phyloP scores from a whole-genome alignment of 768 basidiomycete genomes.

The Pholiota molesta region DNA sequence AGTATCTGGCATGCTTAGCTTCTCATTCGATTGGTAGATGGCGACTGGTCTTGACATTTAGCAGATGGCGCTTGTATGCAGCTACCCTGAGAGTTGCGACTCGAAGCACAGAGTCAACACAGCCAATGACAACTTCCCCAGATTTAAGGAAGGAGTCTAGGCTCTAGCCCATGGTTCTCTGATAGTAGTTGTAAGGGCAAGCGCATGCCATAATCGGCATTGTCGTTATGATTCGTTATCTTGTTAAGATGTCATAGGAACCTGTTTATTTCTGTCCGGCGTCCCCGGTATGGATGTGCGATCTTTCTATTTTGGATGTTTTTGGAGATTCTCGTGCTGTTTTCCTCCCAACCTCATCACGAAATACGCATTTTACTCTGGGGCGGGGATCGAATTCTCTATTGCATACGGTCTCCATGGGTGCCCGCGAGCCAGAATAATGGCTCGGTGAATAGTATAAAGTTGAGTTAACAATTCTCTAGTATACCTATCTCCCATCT shows the following conservation, averaged over 20 bases:
- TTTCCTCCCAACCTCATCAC: background rate
- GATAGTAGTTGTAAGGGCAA: background rate
- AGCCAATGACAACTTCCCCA: background rate
- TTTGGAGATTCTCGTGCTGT: background rate
- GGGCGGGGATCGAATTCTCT: background rate
- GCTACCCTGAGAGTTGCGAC: background rate
- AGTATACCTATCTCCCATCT: slow-evolving; percentile 7
- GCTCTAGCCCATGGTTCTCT: background rate
- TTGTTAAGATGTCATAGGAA: slow-evolving; percentile 4
- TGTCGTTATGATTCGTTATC: background rate
- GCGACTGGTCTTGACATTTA: too few species aligned
- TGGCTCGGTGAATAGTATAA: slow-evolving; percentile 12
- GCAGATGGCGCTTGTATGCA: too few species aligned
- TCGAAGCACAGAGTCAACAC: background rate
- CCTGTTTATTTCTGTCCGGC: background rate
- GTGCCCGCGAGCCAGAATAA: slow-evolving; percentile 10
- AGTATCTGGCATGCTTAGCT: too few species aligned
- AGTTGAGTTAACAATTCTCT: background rate
- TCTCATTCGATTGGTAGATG: too few species aligned
- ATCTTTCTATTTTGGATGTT: background rate
- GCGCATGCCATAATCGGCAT: background rate
- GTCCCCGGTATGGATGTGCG: background rate
- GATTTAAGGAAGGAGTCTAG: background rate
- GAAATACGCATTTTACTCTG: background rate
- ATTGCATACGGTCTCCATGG: slow-evolving; percentile 18